phyloP scores from a whole-genome alignment of 306 rosid species.

The Hippophae tibetana region DNA sequence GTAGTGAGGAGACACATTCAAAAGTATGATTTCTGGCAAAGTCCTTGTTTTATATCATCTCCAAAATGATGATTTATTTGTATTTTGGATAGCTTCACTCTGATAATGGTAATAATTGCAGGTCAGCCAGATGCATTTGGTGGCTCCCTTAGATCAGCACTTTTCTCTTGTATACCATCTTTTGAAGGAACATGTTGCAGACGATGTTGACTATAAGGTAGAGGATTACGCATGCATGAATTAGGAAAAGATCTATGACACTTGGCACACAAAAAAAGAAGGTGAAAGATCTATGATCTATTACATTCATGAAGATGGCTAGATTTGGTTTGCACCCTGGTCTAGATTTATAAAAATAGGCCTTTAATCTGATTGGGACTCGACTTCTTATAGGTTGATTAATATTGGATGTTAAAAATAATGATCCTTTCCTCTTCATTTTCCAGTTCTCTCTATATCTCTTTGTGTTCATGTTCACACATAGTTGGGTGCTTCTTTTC shows the following conservation, averaged over 20 bases:
- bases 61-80: not conserved
- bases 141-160: slow-evolving; percentile 79
- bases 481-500: too few species aligned
- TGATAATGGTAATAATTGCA: slow-evolving; percentile 38
- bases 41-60: not conserved
- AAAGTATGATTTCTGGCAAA: slow-evolving; percentile 38
- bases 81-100: not conserved
- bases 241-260: not conserved
- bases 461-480: too few species aligned
- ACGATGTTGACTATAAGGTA: slow-evolving; percentile 88
- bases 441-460: too few species aligned
- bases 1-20: slow-evolving; percentile 84
- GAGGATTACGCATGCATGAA: slow-evolving; percentile 12
- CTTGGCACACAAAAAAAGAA: too few species aligned
- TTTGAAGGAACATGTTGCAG: slow-evolving; percentile 84
- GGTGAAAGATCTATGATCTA: not conserved
- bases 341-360: not conserved
- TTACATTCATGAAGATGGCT: slow-evolving; percentile 1
- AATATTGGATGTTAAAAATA: too few species aligned
- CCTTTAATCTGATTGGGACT: not conserved
- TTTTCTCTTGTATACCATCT: slow-evolving; percentile 53
- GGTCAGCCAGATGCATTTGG: slow-evolving; percentile 68
- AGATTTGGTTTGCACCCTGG: not conserved
- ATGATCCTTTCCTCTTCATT: too few species aligned
- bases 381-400: too few species aligned